A percentile compares a stretch with the other conserved stretches of the same genome.
phyloP scores from a whole-genome alignment of 1,284 basidiomycete species.

The Ustilago hordei region DNA sequence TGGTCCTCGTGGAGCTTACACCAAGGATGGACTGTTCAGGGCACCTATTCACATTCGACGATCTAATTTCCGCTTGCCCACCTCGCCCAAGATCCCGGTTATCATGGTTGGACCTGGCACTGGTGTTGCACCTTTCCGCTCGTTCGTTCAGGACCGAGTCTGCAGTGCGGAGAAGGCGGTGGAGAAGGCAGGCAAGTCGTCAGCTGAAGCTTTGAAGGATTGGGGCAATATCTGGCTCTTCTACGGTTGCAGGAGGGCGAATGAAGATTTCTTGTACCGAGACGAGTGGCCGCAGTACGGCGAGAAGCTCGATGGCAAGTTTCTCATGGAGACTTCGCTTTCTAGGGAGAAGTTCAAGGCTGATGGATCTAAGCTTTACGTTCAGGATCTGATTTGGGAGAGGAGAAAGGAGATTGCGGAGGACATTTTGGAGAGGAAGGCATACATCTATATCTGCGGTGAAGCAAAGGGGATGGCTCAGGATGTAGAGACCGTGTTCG shows the following conservation, averaged over 20 bases:
- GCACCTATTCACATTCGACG: slow-evolving; percentile 93
- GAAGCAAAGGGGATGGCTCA: slow-evolving; percentile 97
- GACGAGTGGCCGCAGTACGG: slow-evolving; percentile 93
- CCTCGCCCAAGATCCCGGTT: slow-evolving; percentile 95
- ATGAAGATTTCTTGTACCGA: slow-evolving; percentile 91
- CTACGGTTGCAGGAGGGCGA: slow-evolving; percentile 90
- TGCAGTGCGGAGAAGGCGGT: slow-evolving; percentile 91
- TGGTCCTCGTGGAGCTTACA: slow-evolving; percentile 88
- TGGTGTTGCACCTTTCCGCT: slow-evolving; percentile 97
- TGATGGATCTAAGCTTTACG: slow-evolving; percentile 95
- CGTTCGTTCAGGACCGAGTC: slow-evolving; percentile 96
- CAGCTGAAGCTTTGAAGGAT: slow-evolving; percentile 88
- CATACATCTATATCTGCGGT: slow-evolving; percentile 81
- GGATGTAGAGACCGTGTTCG: slow-evolving; percentile 88
- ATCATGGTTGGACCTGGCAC: slow-evolving; percentile 99
- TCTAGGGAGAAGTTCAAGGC: slow-evolving; percentile 81
- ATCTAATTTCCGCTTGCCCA: slow-evolving; percentile 95
- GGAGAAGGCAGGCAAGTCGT: slow-evolving; percentile 85
- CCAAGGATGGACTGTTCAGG: slow-evolving; percentile 76
- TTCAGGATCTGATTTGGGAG: slow-evolving; percentile 78
- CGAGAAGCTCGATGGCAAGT: slow-evolving; percentile 88
- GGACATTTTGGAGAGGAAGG: slow-evolving; percentile 90
- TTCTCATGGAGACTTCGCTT: slow-evolving; percentile 87
- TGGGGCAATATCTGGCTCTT: slow-evolving; percentile 95
- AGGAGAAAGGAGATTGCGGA: slow-evolving; percentile 77